Evolutionary conservation across 108 stramenopile species (phyloP).

Genomic region (Stephanodiscus minutulus): DNA sequence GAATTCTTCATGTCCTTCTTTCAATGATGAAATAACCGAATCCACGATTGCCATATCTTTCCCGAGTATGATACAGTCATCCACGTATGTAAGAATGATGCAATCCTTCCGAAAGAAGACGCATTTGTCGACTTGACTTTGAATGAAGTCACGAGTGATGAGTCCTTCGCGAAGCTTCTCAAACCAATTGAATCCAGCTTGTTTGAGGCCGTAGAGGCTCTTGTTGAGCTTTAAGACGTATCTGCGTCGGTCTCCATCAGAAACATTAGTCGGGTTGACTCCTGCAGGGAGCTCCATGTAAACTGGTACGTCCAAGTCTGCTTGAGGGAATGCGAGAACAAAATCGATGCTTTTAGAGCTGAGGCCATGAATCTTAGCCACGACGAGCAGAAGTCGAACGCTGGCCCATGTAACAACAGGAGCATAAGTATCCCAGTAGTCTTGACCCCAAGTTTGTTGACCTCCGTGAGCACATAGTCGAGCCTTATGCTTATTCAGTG

Average conservation of each 20-base stretch:
- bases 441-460: conserved; percentile 17
- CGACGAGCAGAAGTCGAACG: conserved; percentile 38
- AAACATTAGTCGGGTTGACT: background rate
- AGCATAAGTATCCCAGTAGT: conserved; percentile 52
- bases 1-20: background rate
- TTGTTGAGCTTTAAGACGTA: background rate
- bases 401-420: conserved; percentile 56
- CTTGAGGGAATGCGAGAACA: conserved; percentile 57
- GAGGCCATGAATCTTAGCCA: conserved; percentile 28
- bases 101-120: conserved; percentile 1
- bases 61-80: conserved; percentile 1
- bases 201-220: background rate
- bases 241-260: background rate
- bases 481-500: conserved; percentile 22
- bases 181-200: background rate
- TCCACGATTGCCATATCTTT: conserved; percentile 1
- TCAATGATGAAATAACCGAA: background rate
- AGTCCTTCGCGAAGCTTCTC: background rate
- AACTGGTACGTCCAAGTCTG: conserved; percentile 22
- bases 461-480: conserved; percentile 41
- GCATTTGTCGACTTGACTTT: background rate
- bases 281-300: conserved; percentile 60
- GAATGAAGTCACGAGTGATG: background rate
- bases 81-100: background rate
- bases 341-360: conserved; percentile 51